phyloP scores from a whole-genome alignment of 2,329 filamentous ascomycete genomes.

The Kalaharituber pfeilii region DNA sequence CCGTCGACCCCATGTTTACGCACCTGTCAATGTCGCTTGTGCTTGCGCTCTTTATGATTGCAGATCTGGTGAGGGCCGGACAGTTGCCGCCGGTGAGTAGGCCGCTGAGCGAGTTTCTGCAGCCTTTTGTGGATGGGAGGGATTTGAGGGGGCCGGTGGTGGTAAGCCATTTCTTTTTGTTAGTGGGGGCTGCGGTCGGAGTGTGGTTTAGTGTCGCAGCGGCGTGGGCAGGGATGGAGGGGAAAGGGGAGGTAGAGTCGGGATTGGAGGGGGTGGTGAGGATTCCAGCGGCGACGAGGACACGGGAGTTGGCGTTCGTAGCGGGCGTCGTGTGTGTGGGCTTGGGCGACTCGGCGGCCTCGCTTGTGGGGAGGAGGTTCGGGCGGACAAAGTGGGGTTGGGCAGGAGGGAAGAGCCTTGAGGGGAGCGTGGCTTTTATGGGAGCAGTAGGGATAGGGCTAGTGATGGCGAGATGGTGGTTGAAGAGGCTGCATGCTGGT shows the following conservation, averaged over 20 bases:
- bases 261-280: constrained; percentile 75
- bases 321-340: constrained; percentile 87
- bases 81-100: constrained; percentile 80
- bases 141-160: constrained; percentile 89
- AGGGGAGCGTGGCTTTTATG: constrained; percentile 69
- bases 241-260: constrained; percentile 42
- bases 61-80: constrained; percentile 77
- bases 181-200: constrained; percentile 88
- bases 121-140: constrained; percentile 84
- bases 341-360: constrained; percentile 84
- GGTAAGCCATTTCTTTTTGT: constrained; percentile 84
- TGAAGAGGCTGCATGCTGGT: constrained; percentile 55
- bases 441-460: constrained; percentile 61
- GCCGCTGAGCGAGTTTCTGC: constrained; percentile 69
- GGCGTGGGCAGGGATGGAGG: constrained; percentile 7
- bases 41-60: constrained; percentile 66
- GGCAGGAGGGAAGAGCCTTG: constrained; percentile 89
- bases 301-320: constrained; percentile 72
- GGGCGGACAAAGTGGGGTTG: constrained; percentile 86
- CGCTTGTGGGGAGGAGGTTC: constrained; percentile 69
- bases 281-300: constrained; percentile 9
- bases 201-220: constrained; percentile 43
- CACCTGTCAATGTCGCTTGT: constrained; percentile 63
- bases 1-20: constrained; percentile 68
- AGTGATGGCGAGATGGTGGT: constrained; percentile 51